These are phyloP conservation scores for Starmera quercuum DNA, from an alignment of 805 yeast species.

Conservation along the genomic window DNA sequence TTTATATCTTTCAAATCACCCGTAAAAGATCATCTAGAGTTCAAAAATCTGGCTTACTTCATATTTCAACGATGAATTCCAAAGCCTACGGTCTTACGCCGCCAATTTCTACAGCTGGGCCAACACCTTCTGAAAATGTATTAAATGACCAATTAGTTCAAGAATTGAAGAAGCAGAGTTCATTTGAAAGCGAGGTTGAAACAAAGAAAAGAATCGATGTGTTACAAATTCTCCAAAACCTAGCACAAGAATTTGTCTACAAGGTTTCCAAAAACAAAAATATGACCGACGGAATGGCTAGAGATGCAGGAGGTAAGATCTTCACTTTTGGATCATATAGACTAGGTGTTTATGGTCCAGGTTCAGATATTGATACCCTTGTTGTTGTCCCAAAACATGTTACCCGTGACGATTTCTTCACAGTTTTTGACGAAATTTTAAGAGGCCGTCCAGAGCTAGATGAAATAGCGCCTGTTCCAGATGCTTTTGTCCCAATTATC, in stretches of 20 bases:
- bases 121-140: slow-evolving; percentile 71
- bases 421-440: slow-evolving; percentile 64
- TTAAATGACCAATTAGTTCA: slow-evolving; percentile 70
- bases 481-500: slow-evolving; percentile 96
- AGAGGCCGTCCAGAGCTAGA: slow-evolving; percentile 74
- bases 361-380: slow-evolving; percentile 93
- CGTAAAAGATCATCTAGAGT: background rate
- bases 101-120: slow-evolving; percentile 81
- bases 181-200: slow-evolving; percentile 83
- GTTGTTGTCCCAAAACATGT: slow-evolving; percentile 98
- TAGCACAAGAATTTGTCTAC: slow-evolving; percentile 78
- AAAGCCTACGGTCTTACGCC: slow-evolving; percentile 21
- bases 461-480: slow-evolving; percentile 90
- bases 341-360: slow-evolving; percentile 95
- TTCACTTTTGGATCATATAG: slow-evolving; percentile 94
- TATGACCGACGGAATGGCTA: slow-evolving; percentile 97
- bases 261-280: slow-evolving; percentile 73
- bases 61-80: slow-evolving; percentile 3
- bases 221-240: slow-evolving; percentile 58
- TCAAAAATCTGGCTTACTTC: background rate
- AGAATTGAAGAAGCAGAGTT: slow-evolving; percentile 75
- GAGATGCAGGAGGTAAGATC: slow-evolving; percentile 96
- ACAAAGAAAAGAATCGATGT: slow-evolving; percentile 77
- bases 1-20: no score
- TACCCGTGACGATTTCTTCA: slow-evolving; percentile 81